A percentile compares a stretch with the other conserved stretches of the same genome.
Evolutionary conservation across 1,139 yeast species (phyloP).

Genomic region (Casaregolazyma lundiana): DNA sequence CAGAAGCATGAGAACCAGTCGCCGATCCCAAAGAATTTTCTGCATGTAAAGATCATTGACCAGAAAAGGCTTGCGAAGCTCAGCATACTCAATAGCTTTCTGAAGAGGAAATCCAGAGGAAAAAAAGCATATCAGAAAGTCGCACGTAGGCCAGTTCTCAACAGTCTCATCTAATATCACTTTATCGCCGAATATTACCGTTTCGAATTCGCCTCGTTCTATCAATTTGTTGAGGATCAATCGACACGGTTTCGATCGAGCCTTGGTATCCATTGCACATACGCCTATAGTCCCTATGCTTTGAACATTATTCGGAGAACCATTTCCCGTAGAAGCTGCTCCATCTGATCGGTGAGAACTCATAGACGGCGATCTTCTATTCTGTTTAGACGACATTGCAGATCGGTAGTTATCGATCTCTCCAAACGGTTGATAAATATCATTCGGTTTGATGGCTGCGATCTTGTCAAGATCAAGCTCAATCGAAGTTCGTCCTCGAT

Average conservation of each 20-base stretch:
- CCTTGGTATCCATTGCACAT: constrained; percentile 98
- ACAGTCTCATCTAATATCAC: constrained; percentile 87
- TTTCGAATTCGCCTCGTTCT: constrained; percentile 93
- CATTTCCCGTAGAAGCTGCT: constrained; percentile 2
- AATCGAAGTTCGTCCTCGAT: constrained; percentile 8
- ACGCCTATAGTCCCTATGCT: constrained; percentile 93
- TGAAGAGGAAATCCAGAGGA: constrained; percentile 96
- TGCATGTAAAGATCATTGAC: constrained; percentile 90
- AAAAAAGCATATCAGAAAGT: constrained; percentile 85
- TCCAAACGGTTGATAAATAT: constrained; percentile 5
- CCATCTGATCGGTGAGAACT: constrained; percentile 5
- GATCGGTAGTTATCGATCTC: constrained; percentile 8
- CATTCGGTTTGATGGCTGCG: constrained; percentile 6
- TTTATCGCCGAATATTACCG: constrained; percentile 95
- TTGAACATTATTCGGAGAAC: constrained; percentile 38
- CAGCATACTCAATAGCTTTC: constrained; percentile 88
- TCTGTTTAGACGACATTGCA: neutral
- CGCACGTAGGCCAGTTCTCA: constrained; percentile 99
- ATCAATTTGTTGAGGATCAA: constrained; percentile 82
- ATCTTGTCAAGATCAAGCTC: constrained; percentile 11
- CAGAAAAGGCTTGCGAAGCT: constrained; percentile 81
- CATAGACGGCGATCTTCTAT: constrained; percentile 4
- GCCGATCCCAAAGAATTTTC: constrained; percentile 92
- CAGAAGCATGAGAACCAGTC: constrained; percentile 77
- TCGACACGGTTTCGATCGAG: constrained; percentile 91